A percentile compares a stretch with the other conserved stretches of the same genome.
Conservation (phyloP, 2,329 filamentous ascomycete species). For the Dactylonectria macrodidyma region DNA sequence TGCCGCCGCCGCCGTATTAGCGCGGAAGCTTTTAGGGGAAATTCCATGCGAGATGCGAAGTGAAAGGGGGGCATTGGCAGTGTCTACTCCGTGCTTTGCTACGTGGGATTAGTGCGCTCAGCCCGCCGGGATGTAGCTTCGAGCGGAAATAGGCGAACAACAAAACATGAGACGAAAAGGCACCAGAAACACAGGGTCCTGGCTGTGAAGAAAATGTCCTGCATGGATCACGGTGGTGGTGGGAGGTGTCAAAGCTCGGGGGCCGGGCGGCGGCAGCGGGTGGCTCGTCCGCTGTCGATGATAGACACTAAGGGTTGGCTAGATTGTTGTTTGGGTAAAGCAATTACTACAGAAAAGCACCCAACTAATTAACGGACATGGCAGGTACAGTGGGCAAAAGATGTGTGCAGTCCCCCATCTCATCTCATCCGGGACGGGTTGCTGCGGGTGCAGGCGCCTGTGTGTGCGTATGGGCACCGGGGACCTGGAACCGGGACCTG, state of each 20-base stretch:
- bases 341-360: neutral
- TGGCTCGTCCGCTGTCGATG: neutral
- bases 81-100: neutral
- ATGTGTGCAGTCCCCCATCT: slow-evolving; percentile 16
- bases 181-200: neutral
- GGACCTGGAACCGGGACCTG: slow-evolving; percentile 33
- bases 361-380: neutral
- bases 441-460: slow-evolving; percentile 20
- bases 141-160: neutral
- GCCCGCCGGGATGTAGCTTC: neutral
- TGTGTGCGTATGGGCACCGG: slow-evolving; percentile 24
- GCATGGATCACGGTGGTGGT: neutral
- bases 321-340: neutral
- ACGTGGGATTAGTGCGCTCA: neutral
- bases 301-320: neutral
- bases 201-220: neutral
- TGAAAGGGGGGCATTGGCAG: slow-evolving; percentile 2
- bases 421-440: slow-evolving; percentile 29
- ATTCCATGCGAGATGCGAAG: slow-evolving; percentile 24
- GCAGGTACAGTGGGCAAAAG: too few relatives aligned
- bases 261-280: neutral
- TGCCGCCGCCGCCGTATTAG: neutral
- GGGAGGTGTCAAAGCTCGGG: neutral
- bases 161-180: neutral
- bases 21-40: slow-evolving; percentile 20